phyloP scores from a whole-genome alignment of 306 rosid species.

The Ochetophila trinervis region DNA sequence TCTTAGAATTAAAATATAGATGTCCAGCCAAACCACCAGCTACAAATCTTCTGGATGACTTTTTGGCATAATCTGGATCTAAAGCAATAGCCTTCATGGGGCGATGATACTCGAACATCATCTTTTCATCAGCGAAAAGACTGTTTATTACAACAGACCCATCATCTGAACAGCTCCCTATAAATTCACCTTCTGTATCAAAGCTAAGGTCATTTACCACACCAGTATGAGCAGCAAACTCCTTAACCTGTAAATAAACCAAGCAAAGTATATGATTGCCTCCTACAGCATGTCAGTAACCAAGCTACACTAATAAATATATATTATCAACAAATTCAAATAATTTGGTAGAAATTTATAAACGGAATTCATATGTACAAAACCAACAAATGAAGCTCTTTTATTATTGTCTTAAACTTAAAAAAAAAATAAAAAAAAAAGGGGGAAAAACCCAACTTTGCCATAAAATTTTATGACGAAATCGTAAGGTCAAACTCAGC shows the following conservation, averaged over 20 bases:
- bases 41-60: conserved; percentile 77
- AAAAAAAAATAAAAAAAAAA: too few species aligned
- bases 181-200: conserved; percentile 82
- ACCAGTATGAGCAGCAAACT: conserved; percentile 74
- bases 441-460: too few species aligned
- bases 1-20: conserved; percentile 75
- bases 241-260: conserved; percentile 68
- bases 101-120: conserved; percentile 90
- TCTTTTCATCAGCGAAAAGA: conserved; percentile 75
- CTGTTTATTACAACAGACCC: conserved; percentile 81
- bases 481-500: too few species aligned
- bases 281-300: conserved; percentile 9
- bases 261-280: conserved; percentile 29
- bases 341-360: too few species aligned
- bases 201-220: conserved; percentile 89
- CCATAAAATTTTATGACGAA: too few species aligned
- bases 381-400: too few species aligned
- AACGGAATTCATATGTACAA: too few species aligned
- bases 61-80: conserved; percentile 82
- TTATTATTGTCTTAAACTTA: too few species aligned
- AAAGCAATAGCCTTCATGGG: conserved; percentile 93
- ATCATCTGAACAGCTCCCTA: conserved; percentile 96
- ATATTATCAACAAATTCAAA: background rate
- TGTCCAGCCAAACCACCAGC: conserved; percentile 98
- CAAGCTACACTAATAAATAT: conserved; percentile 4